phyloP scores from a whole-genome alignment of 768 basidiomycete genomes.

The Lepiota venenata region DNA sequence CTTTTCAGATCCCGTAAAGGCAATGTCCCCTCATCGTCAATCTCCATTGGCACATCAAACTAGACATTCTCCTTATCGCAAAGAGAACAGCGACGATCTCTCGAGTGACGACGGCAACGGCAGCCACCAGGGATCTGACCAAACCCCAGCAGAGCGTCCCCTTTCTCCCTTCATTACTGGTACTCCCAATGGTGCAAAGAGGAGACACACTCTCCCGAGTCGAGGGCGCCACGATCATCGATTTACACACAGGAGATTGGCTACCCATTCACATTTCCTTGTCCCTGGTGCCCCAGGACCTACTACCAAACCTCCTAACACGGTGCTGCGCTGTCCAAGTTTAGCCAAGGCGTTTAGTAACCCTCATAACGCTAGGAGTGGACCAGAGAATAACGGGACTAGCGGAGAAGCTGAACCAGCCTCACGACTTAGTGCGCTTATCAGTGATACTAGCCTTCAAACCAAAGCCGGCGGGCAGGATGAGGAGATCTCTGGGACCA shows the following conservation, averaged over 20 bases:
- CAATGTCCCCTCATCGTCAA: neutral
- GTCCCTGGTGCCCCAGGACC: conserved; percentile 54
- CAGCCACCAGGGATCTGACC: conserved; percentile 3
- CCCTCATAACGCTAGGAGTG: too few relatives aligned
- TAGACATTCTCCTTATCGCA: neutral
- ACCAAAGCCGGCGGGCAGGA: too few relatives aligned
- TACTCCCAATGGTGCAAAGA: neutral
- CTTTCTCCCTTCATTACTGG: neutral
- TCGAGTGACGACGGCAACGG: neutral
- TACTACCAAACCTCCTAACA: conserved; percentile 31
- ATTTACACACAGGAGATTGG: conserved; percentile 26
- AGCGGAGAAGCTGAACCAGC: too few relatives aligned
- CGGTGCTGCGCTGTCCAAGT: neutral
- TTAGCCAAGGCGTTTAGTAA: neutral
- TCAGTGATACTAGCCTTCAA: too few relatives aligned
- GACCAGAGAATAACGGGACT: neutral
- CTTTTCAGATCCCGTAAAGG: neutral
- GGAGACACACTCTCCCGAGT: conserved; percentile 9
- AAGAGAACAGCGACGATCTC: neutral
- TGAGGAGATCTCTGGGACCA: too few relatives aligned
- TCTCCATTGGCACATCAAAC: neutral
- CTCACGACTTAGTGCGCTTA: too few relatives aligned
- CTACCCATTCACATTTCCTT: conserved; percentile 52
- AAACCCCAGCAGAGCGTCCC: neutral
- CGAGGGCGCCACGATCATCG: neutral